These are phyloP conservation scores for Xylaria acuta DNA, from an alignment of 495 filamentous ascomycete genomes.

Conservation along the genomic window DNA sequence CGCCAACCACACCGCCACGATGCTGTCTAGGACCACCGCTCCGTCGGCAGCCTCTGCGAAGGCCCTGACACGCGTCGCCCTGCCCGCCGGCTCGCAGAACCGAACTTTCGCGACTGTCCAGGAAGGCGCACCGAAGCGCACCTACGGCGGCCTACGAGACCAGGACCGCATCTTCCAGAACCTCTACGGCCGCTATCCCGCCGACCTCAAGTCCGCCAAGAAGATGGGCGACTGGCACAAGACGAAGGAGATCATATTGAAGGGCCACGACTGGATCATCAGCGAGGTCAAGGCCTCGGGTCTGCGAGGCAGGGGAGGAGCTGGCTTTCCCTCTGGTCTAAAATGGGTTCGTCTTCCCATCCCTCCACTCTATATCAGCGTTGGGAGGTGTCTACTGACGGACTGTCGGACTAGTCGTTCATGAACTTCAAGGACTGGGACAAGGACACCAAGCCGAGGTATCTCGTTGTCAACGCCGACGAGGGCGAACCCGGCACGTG, in stretches of 20 bases:
- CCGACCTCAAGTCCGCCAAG: conserved; percentile 91
- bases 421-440: conserved; percentile 99
- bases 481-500: conserved; percentile 99
- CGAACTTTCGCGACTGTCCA: conserved; percentile 84
- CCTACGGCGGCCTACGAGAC: conserved; percentile 85
- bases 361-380: background rate
- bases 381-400: conserved; percentile 34
- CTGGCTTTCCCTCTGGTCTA: conserved; percentile 95
- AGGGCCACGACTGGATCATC: conserved; percentile 99
- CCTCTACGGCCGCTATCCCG: conserved; percentile 89
- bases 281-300: conserved; percentile 95
- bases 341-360: conserved; percentile 80
- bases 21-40: conserved; percentile 57
- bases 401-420: conserved; percentile 72
- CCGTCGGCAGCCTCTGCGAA: conserved; percentile 52
- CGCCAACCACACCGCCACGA: conserved; percentile 44
- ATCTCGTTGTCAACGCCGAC: conserved; percentile 97
- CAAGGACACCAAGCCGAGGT: conserved; percentile 94
- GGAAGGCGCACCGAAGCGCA: conserved; percentile 71
- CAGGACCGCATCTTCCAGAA: conserved; percentile 99
- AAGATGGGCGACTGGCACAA: conserved; percentile 99
- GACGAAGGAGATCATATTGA: conserved; percentile 96
- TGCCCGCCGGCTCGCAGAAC: conserved; percentile 40
- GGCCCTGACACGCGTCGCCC: conserved; percentile 48
- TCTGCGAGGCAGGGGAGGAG: conserved; percentile 92